phyloP scores from a whole-genome alignment of 1,284 basidiomycete species.

The Apiotrichum brassicae region DNA sequence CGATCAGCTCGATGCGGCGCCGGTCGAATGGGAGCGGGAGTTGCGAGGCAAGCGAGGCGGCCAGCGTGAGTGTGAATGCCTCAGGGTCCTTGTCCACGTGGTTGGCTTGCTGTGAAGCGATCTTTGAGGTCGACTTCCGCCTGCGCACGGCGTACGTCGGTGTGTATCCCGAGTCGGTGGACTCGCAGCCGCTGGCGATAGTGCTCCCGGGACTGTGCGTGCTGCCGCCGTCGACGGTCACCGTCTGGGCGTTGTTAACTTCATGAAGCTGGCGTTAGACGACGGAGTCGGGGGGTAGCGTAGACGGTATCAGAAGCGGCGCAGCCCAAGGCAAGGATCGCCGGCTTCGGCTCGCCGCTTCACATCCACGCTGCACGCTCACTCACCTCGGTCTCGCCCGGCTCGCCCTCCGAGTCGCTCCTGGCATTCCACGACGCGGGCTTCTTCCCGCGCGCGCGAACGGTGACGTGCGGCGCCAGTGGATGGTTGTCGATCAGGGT shows the following conservation, averaged over 20 bases:
- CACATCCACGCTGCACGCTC: not conserved
- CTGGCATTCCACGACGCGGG: not conserved
- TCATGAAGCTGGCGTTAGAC: slow-evolving; percentile 4
- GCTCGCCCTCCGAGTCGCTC: slow-evolving; percentile 1
- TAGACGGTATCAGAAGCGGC: no score
- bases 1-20: slow-evolving; percentile 21
- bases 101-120: not conserved
- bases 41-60: slow-evolving; percentile 16
- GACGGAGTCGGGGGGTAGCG: no score
- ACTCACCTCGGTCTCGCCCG: slow-evolving; percentile 3
- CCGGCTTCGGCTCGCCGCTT: no score
- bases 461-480: not conserved
- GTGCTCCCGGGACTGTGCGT: no score
- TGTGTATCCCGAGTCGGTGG: not conserved
- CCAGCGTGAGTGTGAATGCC: slow-evolving; percentile 13
- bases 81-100: not conserved
- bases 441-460: not conserved
- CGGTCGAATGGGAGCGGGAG: slow-evolving; percentile 13
- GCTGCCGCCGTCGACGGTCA: not conserved
- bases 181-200: no score
- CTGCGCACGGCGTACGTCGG: not conserved
- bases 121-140: not conserved
- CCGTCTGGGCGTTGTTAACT: not conserved
- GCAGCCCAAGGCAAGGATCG: no score
- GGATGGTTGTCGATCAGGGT: not conserved